Percentiles rank a stretch among this genome's conserved stretches.
These are phyloP conservation scores for Cenococcum geophilum DNA, from an alignment of 495 filamentous ascomycete species.

Conservation along the genomic window DNA sequence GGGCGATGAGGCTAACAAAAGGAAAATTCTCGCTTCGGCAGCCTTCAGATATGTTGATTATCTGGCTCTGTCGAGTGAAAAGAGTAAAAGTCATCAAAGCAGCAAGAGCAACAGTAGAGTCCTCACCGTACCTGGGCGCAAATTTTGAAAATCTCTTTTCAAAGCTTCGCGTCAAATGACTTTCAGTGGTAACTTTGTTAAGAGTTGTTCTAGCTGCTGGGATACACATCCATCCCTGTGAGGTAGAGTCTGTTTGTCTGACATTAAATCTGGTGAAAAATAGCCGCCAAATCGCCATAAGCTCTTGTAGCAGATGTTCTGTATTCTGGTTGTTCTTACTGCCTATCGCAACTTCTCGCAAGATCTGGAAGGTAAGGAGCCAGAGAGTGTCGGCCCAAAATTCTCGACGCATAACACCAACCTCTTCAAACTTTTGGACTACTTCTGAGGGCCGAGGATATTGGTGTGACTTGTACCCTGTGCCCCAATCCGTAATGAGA, in stretches of 20 bases:
- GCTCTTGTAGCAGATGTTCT: conserved; percentile 14
- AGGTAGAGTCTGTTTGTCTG: conserved; percentile 3
- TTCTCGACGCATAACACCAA: conserved; percentile 9
- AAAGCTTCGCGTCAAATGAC: background rate
- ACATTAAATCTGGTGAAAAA: conserved; percentile 14
- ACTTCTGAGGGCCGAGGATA: conserved; percentile 14
- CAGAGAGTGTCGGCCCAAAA: conserved; percentile 16
- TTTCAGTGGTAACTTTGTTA: background rate
- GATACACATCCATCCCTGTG: background rate
- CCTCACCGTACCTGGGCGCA: background rate
- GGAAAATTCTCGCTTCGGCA: background rate
- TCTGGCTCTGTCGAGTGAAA: background rate
- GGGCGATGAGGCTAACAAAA: background rate
- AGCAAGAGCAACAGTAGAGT: background rate
- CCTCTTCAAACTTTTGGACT: conserved; percentile 17
- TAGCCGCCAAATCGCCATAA: conserved; percentile 22
- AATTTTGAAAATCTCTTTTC: background rate
- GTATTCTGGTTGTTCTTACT: background rate
- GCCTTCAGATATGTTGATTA: background rate
- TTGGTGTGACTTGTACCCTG: background rate
- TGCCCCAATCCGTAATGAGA: conserved; percentile 7
- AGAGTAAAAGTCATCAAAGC: background rate
- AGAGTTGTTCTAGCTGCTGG: background rate
- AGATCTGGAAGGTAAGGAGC: conserved; percentile 9
- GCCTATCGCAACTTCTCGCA: background rate